These are phyloP conservation scores for Nicotiana paniculata DNA, from an alignment of 257 asterid species.

Conservation along the genomic window DNA sequence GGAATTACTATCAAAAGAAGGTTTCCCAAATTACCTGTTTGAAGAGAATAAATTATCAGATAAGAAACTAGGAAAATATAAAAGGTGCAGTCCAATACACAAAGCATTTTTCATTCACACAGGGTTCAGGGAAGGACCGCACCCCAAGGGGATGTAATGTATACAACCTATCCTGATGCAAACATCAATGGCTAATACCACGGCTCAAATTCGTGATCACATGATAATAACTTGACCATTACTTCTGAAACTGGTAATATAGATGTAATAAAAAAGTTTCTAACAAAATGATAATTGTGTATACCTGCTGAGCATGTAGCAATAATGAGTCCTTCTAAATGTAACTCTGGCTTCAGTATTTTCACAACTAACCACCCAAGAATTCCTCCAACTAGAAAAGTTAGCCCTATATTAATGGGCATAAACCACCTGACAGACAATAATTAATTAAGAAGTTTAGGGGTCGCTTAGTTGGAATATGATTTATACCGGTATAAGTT, in stretches of 20 bases:
- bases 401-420: conserved; percentile 74
- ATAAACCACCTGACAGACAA: conserved; percentile 69
- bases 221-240: no score
- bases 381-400: conserved; percentile 61
- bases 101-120: no score
- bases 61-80: no score
- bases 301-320: conserved; percentile 68
- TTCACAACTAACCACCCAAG: conserved; percentile 75
- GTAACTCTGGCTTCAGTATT: conserved; percentile 51
- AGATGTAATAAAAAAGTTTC: no score
- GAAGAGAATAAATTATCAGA: neutral
- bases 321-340: conserved; percentile 51
- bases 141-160: no score
- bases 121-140: accelerated
- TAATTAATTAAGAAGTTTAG: no score
- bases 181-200: no score
- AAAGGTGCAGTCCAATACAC: accelerated
- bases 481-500: no score
- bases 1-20: conserved; percentile 66
- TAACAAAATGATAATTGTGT: neutral
- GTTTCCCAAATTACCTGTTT: conserved; percentile 77
- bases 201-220: accelerated
- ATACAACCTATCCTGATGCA: no score
- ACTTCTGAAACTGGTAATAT: no score
- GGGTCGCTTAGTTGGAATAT: no score